Base-by-base conservation (phyloP, 2,329 filamentous ascomycete genomes). In the Cordyceps farinosa region DNA sequence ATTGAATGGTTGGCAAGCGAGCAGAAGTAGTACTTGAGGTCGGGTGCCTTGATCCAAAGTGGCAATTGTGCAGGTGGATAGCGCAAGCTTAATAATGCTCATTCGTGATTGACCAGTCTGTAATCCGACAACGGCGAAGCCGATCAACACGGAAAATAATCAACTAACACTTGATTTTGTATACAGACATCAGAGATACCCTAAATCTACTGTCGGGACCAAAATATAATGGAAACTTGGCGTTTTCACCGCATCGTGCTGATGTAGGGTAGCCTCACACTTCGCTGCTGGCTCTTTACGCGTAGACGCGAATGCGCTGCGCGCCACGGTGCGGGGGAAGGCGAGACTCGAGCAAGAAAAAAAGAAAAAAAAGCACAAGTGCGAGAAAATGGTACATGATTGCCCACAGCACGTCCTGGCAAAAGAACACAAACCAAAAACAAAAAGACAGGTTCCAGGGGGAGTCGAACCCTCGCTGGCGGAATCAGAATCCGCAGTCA, bases 401-500 rank as follows among this genome's bases (percentile, higher is more conserved):
- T 40, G 38, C 10, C 15, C 53, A 42, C n/a, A 27, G 38, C 30
- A 51, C 30, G 22, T 15, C 7, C 22, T 7, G 3, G 27, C 13
- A 47, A 17, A 36, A 53, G 15, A 27, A 29, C 40, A n/a, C 11
- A 3, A 11, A 6, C 4, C 15, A 34, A 34, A 55, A 9, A 27
- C 32, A 48, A 52, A 59, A 55, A 51, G 42, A n/a, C 44, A 74
- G 72, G 72, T 74, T 69, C 70, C 70, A 69, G 71, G 48, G 72
- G 72, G 72, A 74, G 72, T 74, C 72, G 71, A 73, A 74, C 71
- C 72, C 71, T 73, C 71, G 71, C 72, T 74, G 72, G 71, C 71
- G 71, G 72, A 73, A 74, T 74, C 71, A 74, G 70, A 71, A 71
- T 74, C 72, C 71, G 72, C 72, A 74, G 72, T 74, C 72, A 74